These are phyloP conservation scores for Trichoderma lentiforme DNA, from an alignment of 2,329 filamentous ascomycete species.

Conservation along the genomic window DNA sequence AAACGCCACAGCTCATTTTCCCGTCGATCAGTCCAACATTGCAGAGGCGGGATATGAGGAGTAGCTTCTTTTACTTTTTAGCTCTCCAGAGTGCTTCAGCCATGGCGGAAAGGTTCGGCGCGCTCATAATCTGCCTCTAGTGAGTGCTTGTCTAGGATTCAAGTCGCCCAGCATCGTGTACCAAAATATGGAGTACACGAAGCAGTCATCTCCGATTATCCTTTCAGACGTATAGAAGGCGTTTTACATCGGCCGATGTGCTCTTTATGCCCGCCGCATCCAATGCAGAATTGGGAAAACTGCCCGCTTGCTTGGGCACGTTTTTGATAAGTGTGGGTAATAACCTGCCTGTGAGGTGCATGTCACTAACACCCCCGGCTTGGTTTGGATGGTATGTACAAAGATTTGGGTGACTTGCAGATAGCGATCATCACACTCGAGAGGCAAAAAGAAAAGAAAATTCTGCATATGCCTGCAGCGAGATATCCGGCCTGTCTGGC, in stretches of 20 bases:
- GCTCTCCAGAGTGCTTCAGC: neutral
- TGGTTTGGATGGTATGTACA: neutral
- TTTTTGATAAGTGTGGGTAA: neutral
- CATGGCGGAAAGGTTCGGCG: neutral
- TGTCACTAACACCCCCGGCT: neutral
- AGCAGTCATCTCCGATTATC: neutral
- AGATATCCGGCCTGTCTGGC: neutral
- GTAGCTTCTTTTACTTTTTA: neutral
- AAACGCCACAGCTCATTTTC: neutral
- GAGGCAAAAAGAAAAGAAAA: neutral
- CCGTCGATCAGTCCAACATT: neutral
- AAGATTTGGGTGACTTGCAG: constrained; percentile 3
- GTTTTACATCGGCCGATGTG: neutral
- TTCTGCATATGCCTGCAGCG: neutral
- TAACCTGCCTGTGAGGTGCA: neutral
- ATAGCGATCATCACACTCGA: neutral
- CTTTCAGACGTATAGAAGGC: neutral
- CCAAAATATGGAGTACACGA: neutral
- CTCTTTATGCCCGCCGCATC: neutral
- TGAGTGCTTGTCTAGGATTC: constrained; percentile 1
- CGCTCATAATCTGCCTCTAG: neutral
- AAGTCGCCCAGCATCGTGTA: neutral
- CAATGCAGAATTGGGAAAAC: neutral
- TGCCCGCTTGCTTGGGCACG: neutral
- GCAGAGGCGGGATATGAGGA: neutral